These are phyloP conservation scores for Colletotrichum sp. DNA, from an alignment of 2,329 filamentous ascomycete genomes.

Conservation along the genomic window DNA sequence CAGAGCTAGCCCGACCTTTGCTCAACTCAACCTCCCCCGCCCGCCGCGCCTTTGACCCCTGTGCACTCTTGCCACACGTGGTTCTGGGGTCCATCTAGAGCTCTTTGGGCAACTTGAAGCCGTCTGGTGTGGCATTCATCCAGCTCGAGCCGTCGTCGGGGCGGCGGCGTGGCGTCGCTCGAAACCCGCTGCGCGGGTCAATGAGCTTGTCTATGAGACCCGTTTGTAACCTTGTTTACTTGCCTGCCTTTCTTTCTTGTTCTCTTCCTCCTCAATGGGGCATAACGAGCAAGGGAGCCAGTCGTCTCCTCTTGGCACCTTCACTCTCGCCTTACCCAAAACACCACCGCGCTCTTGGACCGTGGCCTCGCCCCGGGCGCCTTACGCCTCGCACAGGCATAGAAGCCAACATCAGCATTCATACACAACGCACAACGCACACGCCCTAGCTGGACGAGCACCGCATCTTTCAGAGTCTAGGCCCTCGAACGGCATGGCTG, in stretches of 20 bases:
- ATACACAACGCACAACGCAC: not conserved
- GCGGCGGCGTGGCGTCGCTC: conserved; percentile 16
- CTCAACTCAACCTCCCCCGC: not conserved
- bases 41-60: not conserved
- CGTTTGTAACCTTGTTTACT: not conserved
- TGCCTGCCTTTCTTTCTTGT: not conserved
- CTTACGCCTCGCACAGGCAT: not conserved
- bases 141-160: not conserved
- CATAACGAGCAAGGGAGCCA: not conserved
- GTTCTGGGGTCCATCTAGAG: not conserved
- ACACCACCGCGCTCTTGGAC: not conserved
- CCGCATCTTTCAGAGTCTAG: not conserved
- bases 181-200: conserved; percentile 18
- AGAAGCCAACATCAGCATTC: not conserved
- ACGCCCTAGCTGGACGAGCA: not conserved
- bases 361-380: not conserved
- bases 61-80: conserved; percentile 9
- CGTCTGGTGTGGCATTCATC: not conserved
- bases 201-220: not conserved
- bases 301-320: not conserved
- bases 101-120: not conserved
- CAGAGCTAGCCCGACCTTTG: not conserved
- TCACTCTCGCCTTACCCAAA: not conserved
- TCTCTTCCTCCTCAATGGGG: not conserved
- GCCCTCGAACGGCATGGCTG: not conserved